Percentiles rank a stretch among this genome's conserved stretches.
phyloP scores from a whole-genome alignment of 106 monocot genomes.

The Acanthochlamys bracteata region DNA sequence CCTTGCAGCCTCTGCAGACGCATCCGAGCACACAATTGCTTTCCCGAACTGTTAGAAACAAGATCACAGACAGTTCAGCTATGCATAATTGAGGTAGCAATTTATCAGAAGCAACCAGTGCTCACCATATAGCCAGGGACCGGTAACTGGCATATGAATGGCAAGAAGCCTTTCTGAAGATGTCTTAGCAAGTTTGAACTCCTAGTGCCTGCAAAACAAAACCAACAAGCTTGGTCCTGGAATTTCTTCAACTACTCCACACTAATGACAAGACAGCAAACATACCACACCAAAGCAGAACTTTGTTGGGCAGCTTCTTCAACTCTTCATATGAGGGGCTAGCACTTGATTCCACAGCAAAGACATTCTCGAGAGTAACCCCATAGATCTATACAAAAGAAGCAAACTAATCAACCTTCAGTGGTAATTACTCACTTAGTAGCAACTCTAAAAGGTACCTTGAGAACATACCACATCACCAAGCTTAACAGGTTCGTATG shows the following conservation, averaged over 20 bases:
- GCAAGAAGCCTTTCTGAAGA: constrained; percentile 45
- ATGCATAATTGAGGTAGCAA: background rate
- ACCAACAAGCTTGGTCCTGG: background rate
- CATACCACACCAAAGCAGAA: constrained; percentile 75
- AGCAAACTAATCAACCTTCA: background rate
- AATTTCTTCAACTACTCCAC: no score
- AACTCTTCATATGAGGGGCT: constrained; percentile 46
- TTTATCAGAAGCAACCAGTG: background rate
- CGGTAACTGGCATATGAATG: constrained; percentile 47
- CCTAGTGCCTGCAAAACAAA: constrained; percentile 38
- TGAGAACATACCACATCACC: constrained; percentile 38
- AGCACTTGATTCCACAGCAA: constrained; percentile 38
- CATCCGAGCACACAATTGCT: constrained; percentile 61
- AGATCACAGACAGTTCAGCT: background rate
- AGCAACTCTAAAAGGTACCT: no score
- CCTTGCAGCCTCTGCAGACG: constrained; percentile 63
- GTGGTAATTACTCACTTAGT: no score
- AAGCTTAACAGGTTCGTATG: constrained; percentile 49
- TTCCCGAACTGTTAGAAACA: constrained; percentile 48
- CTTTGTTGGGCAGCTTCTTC: constrained; percentile 61
- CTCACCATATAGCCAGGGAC: constrained; percentile 81
- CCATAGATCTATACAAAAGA: constrained; percentile 27
- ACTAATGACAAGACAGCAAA: background rate
- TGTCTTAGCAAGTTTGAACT: constrained; percentile 63
- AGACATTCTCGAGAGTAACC: constrained; percentile 48